Base-by-base conservation (phyloP, 805 yeast genomes). In the Myxozyma kluyveri region DNA sequence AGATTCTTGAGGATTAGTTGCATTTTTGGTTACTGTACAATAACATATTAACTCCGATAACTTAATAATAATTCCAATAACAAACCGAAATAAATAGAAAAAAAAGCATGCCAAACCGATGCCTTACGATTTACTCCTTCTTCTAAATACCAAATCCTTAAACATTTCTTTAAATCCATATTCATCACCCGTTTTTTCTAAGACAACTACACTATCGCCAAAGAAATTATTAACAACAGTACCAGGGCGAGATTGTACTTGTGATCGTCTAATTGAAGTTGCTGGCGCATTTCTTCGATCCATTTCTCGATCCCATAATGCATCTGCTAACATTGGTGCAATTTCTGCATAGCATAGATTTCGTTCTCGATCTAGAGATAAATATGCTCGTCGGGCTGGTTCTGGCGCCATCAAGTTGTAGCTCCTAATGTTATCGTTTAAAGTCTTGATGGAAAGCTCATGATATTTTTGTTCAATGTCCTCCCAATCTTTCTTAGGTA, bases 361-460 rank as follows among this genome's bases (percentile, higher is more conserved):
- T 24, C 50, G 50, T 37, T 56, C 60, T 4, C 56, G 42, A 26
- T 31, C 50, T 9, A 56, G 29, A 2, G 35, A 23, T 5, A 56
- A 49, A 35, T 56, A 56, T 4, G 52, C 32, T 17, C 54, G 43
- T 12, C 60, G 49, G 17, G 60, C 60, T 19, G 60, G 60, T 2
- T 44, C 49, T 1, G 60, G 60, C 4, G 60, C 60, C 60, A 56
- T 56, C 26, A 56, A 39, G 44, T 56, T 56, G 39, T 56, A 56
- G 29, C 60, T 56, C 10, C 60, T 48, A 23, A 56, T 56, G 14
- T 18, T 43, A 36, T 56, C 60, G 32, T 56, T 56, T 31, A 56
- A 27, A 3, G 60, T 52, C 44, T 53, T 56, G 42, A 56, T 47
- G 7, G 59, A 42, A 17, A 52, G 37, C 23, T 54, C 57, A 26